Percentiles rank a stretch among this genome's conserved stretches.
Conservation (phyloP, 2,329 filamentous ascomycete genomes). For the Amylocarpus encephaloides region DNA sequence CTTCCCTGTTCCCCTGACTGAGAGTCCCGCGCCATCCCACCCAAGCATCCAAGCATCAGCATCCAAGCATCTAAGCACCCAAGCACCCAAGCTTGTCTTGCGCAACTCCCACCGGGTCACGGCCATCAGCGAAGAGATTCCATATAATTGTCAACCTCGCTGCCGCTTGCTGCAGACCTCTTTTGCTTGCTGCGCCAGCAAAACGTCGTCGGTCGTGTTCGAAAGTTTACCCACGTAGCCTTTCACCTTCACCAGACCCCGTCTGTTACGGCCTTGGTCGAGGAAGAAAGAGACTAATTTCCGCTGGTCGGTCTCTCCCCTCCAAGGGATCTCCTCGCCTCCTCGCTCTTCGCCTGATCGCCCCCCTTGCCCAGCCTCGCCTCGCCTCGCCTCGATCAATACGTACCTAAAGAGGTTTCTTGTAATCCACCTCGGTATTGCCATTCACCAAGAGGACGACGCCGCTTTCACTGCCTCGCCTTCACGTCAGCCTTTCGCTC, state of each 20-base stretch:
- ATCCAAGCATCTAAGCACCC: background rate
- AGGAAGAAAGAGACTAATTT: too few relatives aligned
- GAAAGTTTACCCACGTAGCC: background rate
- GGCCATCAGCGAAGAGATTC: background rate
- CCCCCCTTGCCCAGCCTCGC: background rate
- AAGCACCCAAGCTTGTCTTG: background rate
- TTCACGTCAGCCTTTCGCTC: slow-evolving; percentile 14
- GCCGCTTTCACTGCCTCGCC: slow-evolving; percentile 10
- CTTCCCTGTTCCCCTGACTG: too few relatives aligned
- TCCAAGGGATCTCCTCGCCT: background rate
- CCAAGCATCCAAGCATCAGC: too few relatives aligned
- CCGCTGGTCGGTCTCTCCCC: slow-evolving; percentile 8
- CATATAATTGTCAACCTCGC: slow-evolving; percentile 10
- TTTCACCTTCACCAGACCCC: background rate
- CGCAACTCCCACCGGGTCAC: slow-evolving; percentile 2
- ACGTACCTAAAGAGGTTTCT: background rate
- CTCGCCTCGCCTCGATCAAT: background rate
- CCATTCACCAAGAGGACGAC: background rate
- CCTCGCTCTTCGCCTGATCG: slow-evolving; percentile 6
- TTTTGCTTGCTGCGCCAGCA: slow-evolving; percentile 7
- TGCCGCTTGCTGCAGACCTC: slow-evolving; percentile 6
- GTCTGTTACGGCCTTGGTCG: too few relatives aligned
- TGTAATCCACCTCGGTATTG: background rate
- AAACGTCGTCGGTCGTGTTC: background rate
- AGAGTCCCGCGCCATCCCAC: too few relatives aligned